Evolutionary conservation across 306 rosid genomes (phyloP).

Genomic region (Senna siamea): DNA sequence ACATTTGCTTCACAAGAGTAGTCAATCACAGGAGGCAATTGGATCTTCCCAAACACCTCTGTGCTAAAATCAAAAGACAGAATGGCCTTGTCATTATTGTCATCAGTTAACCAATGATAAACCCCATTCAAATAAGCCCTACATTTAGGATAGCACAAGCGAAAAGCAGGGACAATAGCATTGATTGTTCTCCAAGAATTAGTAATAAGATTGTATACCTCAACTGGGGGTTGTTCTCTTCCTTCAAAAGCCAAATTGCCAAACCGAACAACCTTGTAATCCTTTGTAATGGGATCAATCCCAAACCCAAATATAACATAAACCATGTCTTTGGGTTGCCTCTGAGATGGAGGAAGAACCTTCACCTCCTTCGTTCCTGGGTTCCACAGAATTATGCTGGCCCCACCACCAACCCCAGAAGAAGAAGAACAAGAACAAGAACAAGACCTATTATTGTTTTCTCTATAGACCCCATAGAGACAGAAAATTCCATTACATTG

Average conservation of each 20-base stretch:
- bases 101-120: slow-evolving; percentile 17
- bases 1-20: background rate
- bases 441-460: background rate
- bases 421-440: too few relatives aligned
- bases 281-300: background rate
- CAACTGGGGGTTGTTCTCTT: background rate
- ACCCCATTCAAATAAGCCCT: background rate
- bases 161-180: background rate
- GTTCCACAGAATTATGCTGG: slow-evolving; percentile 1
- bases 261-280: slow-evolving; percentile 16
- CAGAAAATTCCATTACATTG: slow-evolving; percentile 22
- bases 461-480: background rate
- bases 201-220: slow-evolving; percentile 1
- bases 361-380: slow-evolving; percentile 11
- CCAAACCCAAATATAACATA: slow-evolving; percentile 24
- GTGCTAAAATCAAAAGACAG: slow-evolving; percentile 13
- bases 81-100: background rate
- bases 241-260: slow-evolving; percentile 7
- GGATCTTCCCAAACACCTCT: background rate
- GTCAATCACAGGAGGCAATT: background rate
- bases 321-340: background rate
- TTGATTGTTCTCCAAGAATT: slow-evolving; percentile 10
- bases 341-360: background rate
- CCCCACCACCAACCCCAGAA: background rate
- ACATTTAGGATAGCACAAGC: background rate